Evolutionary conservation across 2,329 filamentous ascomycete genomes (phyloP).

Genomic region (Cercospora sp.): DNA sequence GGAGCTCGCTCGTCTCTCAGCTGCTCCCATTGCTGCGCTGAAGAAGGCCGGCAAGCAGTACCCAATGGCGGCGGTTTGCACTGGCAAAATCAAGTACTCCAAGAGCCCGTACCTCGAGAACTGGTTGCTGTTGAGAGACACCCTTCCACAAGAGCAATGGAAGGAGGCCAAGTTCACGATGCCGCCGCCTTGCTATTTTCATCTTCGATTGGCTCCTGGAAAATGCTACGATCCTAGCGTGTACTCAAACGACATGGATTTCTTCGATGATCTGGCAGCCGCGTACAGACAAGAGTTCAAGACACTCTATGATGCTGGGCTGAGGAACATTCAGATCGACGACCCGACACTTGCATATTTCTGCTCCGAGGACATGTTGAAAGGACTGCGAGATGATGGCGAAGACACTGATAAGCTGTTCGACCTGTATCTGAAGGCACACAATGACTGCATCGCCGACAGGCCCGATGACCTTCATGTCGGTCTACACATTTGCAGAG

Average conservation of each 20-base stretch:
- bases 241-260: slow-evolving; percentile 39
- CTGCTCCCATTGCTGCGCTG: slow-evolving; percentile 41
- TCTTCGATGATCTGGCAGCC: slow-evolving; percentile 41
- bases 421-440: slow-evolving; percentile 41
- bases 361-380: slow-evolving; percentile 41
- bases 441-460: slow-evolving; percentile 41
- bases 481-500: slow-evolving; percentile 43
- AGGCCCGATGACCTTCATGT: slow-evolving; percentile 41
- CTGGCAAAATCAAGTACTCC: slow-evolving; percentile 41
- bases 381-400: slow-evolving; percentile 38
- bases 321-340: slow-evolving; percentile 42
- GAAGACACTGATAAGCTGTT: slow-evolving; percentile 42
- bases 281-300: slow-evolving; percentile 41
- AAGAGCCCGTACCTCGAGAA: slow-evolving; percentile 40
- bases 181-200: slow-evolving; percentile 42
- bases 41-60: slow-evolving; percentile 44
- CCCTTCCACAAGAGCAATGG: slow-evolving; percentile 39
- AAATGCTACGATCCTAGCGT: slow-evolving; percentile 40
- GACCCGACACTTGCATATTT: slow-evolving; percentile 44
- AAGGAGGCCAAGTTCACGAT: slow-evolving; percentile 42
- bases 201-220: slow-evolving; percentile 40
- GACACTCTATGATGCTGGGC: slow-evolving; percentile 39
- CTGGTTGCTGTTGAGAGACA: slow-evolving; percentile 39
- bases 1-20: slow-evolving; percentile 40
- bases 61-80: slow-evolving; percentile 42